Percentiles rank a stretch among this genome's conserved stretches.
These are phyloP conservation scores for Acrocalymma vagum DNA, from an alignment of 2,329 filamentous ascomycete species.

Conservation along the genomic window DNA sequence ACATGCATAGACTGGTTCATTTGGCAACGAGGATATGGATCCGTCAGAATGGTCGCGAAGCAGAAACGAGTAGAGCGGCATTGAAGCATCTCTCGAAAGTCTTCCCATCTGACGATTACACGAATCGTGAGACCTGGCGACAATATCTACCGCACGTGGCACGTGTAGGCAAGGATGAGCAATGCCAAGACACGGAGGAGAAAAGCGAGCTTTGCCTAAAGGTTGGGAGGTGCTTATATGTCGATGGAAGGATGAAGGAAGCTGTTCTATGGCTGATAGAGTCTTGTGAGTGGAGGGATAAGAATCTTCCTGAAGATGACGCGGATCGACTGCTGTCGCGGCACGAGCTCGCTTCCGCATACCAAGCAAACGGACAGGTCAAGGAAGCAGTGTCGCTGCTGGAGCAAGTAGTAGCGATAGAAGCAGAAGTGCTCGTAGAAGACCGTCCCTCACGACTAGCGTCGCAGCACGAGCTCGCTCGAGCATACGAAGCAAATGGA, in stretches of 20 bases:
- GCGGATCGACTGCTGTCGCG: constrained; percentile 8
- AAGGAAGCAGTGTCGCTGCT: constrained; percentile 11
- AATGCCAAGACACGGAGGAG: constrained; percentile 2
- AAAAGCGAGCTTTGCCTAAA: constrained; percentile 8
- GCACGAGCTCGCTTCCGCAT: constrained; percentile 8
- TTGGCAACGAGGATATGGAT: constrained; percentile 23
- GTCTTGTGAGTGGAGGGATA: constrained; percentile 1
- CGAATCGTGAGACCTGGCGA: constrained; percentile 14
- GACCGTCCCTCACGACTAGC: constrained; percentile 11
- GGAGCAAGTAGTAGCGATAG: constrained; percentile 11
- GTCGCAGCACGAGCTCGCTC: constrained; percentile 10
- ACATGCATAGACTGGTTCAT: constrained; percentile 22
- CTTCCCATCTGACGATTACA: constrained; percentile 14
- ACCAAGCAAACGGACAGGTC: constrained; percentile 6
- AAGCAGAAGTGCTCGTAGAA: constrained; percentile 4
- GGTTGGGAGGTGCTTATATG: constrained; percentile 14
- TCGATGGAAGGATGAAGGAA: constrained; percentile 2
- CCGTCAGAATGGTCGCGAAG: constrained; percentile 2
- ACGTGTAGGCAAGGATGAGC: constrained; percentile 6
- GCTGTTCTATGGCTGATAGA: constrained; percentile 2
- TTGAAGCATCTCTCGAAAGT: constrained; percentile 9
- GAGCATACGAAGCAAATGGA: constrained; percentile 6
- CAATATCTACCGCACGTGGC: constrained; percentile 16
- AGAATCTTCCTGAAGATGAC: too few relatives aligned
- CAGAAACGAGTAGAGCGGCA: constrained; percentile 6